These are phyloP conservation scores for Bryum argenteum DNA, from an alignment of 225 moss, liverwort and hornwort species.

Conservation along the genomic window DNA sequence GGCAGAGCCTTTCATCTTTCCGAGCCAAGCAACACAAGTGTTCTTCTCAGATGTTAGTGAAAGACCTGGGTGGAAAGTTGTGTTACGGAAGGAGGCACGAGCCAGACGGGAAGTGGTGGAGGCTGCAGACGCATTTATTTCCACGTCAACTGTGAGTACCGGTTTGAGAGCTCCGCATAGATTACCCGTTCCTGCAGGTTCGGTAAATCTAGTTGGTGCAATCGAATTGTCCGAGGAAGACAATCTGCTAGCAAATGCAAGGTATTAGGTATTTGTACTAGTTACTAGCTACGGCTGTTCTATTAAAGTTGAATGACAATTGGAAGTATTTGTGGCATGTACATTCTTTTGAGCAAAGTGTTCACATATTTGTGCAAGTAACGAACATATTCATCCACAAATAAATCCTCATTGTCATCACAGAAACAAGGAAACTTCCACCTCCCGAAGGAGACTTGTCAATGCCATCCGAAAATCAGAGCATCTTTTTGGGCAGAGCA, in stretches of 20 bases:
- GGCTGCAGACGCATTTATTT: not conserved
- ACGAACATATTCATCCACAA: too few species aligned
- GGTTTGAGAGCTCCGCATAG: not conserved
- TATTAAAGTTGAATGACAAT: too few species aligned
- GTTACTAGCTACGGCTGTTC: not conserved
- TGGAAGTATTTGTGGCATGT: too few species aligned
- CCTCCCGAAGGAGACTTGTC: too few species aligned
- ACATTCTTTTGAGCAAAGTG: too few species aligned
- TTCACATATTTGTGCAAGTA: too few species aligned
- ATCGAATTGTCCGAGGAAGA: not conserved
- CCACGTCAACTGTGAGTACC: not conserved
- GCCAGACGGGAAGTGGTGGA: slow-evolving; percentile 4
- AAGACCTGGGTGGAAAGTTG: not conserved
- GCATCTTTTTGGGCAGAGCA: too few species aligned
- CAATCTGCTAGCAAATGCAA: slow-evolving; percentile 3
- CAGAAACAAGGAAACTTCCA: too few species aligned
- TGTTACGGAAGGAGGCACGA: not conserved
- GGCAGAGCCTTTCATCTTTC: too few species aligned
- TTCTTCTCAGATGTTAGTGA: not conserved
- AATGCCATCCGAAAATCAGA: too few species aligned
- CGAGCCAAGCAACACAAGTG: not conserved
- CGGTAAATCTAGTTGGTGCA: not conserved
- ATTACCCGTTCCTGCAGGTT: slow-evolving; percentile 1
- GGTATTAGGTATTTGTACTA: not conserved
- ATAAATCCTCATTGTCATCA: too few species aligned